Conservation (phyloP, 495 filamentous ascomycete species). For the Amphirosellinia nigrospora region DNA sequence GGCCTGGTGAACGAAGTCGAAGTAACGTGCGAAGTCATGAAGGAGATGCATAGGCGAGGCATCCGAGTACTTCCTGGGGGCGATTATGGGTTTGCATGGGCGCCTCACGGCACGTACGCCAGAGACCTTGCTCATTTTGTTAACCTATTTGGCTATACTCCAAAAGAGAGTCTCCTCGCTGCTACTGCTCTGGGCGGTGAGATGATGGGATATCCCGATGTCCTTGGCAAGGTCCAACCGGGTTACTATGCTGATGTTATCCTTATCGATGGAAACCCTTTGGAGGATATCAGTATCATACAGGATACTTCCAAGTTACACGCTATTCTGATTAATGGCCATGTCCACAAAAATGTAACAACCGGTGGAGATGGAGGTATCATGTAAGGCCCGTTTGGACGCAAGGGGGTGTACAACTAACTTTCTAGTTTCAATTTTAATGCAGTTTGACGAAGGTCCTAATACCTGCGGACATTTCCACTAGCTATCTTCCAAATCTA, state of each 20-base stretch:
- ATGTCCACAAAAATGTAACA: constrained; percentile 50
- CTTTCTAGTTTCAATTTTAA: no score
- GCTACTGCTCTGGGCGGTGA: constrained; percentile 56
- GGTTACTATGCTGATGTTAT: constrained; percentile 57
- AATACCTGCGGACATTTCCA: no score
- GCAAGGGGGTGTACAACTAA: neutral
- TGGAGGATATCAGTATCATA: constrained; percentile 52
- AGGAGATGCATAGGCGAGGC: constrained; percentile 56
- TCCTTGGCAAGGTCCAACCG: constrained; percentile 55
- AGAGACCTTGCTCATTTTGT: constrained; percentile 58
- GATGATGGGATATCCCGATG: constrained; percentile 48
- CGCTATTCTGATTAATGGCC: constrained; percentile 48
- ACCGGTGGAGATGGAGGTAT: neutral
- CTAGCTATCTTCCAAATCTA: no score
- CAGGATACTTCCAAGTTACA: constrained; percentile 56
- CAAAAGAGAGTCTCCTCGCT: constrained; percentile 54
- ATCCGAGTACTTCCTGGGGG: constrained; percentile 57
- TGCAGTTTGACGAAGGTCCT: no score
- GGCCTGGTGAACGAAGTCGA: constrained; percentile 55
- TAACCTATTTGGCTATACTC: constrained; percentile 57
- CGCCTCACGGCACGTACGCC: constrained; percentile 58
- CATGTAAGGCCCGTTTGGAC: neutral
- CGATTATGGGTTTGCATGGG: constrained; percentile 62
- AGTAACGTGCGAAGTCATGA: constrained; percentile 45
- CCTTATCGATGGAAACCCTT: constrained; percentile 56